Conservation (phyloP, 2,329 filamentous ascomycete genomes). For the Aplosporella prunicola region DNA sequence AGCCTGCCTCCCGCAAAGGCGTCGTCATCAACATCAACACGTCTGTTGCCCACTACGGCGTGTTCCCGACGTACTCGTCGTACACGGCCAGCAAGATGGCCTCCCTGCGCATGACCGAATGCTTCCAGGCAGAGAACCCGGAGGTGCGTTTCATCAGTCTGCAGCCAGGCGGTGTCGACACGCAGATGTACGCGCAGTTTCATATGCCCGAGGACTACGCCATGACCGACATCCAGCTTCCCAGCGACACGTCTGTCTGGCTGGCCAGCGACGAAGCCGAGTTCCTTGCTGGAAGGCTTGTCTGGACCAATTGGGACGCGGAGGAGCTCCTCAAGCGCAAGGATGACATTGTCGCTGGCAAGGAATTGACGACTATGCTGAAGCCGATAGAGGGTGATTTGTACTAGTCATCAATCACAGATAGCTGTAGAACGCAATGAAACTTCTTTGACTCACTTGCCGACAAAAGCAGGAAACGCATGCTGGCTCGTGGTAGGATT, state of each 20-base stretch:
- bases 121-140: conserved; percentile 28
- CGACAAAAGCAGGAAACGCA: too few relatives aligned
- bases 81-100: conserved; percentile 32
- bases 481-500: too few relatives aligned
- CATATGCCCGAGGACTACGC: too few relatives aligned
- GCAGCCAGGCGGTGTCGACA: conserved; percentile 35
- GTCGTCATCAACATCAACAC: conserved; percentile 18
- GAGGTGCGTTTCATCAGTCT: conserved; percentile 29
- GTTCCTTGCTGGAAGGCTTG: conserved; percentile 13
- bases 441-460: too few relatives aligned
- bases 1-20: conserved; percentile 14
- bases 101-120: conserved; percentile 27
- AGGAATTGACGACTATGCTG: conserved; percentile 14
- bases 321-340: conserved; percentile 20
- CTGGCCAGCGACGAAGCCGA: conserved; percentile 20
- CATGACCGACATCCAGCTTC: too few relatives aligned
- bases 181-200: conserved; percentile 24
- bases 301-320: conserved; percentile 23
- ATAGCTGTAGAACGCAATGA: too few relatives aligned
- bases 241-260: conserved; percentile 24
- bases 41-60: conserved; percentile 12
- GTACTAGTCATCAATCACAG: too few relatives aligned
- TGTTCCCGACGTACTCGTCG: conserved; percentile 10
- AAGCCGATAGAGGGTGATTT: too few relatives aligned
- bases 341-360: conserved; percentile 13